Evolutionary conservation across 805 yeast genomes (phyloP), one percentile per base, ranked within the genome.

Genomic region (Starmera quercuum): DNA sequence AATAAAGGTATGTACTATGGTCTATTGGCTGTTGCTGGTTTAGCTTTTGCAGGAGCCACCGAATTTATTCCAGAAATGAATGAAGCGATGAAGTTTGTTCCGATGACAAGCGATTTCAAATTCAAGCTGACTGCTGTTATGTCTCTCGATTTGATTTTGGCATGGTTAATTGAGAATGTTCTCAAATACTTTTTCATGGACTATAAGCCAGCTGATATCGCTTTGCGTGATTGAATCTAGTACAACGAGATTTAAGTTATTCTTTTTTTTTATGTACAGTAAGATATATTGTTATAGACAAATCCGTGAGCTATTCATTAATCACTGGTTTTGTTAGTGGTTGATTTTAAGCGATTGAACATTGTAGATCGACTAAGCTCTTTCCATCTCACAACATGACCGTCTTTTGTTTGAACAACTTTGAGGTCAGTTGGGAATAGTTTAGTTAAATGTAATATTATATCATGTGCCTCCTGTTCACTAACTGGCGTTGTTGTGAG

Each of bases 1-100:
- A 92, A 92, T 64, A 83, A 80, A 61, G 97, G 97, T 45, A 92
- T 92, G 97, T 90, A 82, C 64, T 90, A 85, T 48, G 98, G 98
- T 17, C 70, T 92, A 37, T 55, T 90, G 24, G 95, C 95, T 45
- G 97, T 90, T 45, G 82, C 95, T 17, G 85, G 73, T 26, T 70
- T 92, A 50, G 95, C 97, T 2, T 59, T 92, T 37, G 72, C 90
- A 9, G 95, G 97, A 12, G 79, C 97, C 5, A 87, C 97, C 17
- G 98, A 92, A 60, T 82, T 90, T 52, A 56, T 88, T 51, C 97
- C 97, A 22, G 98, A 92, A 64, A 61, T 92, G 53, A 92, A 92
- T 57, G 90, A 84, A 56, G 85, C 85, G 12, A 78, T 92, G 79
- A 77, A 81, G 56, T 83, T 92, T 58, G 98, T 92, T 31, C 85